Conservation (phyloP, 202 grass and related monocot species). For the Zoysia matrella region DNA sequence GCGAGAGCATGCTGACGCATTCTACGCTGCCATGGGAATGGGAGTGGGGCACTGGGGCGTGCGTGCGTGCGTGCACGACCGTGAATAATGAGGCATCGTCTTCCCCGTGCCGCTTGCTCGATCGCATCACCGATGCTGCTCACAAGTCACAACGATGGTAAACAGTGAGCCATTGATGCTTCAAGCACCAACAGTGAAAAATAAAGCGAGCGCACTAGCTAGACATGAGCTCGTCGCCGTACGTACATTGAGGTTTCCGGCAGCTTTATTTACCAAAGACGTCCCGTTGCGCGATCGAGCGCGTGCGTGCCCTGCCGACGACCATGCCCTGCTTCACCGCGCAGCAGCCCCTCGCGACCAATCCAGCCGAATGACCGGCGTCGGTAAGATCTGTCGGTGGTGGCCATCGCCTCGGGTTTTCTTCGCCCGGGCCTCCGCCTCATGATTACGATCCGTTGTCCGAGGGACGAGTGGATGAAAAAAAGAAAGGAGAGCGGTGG, state of each 20-base stretch:
- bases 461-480: neutral
- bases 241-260: neutral
- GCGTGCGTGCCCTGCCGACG: constrained; percentile 18
- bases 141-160: neutral
- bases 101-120: constrained; percentile 17
- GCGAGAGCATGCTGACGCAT: constrained; percentile 13
- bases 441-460: constrained; percentile 40
- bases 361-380: neutral
- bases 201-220: constrained; percentile 35
- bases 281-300: neutral
- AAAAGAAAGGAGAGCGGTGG: neutral
- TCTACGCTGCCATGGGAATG: constrained; percentile 25
- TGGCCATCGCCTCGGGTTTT: neutral
- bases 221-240: neutral
- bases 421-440: constrained; percentile 11
- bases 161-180: constrained; percentile 25
- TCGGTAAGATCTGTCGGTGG: constrained; percentile 48
- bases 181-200: constrained; percentile 16
- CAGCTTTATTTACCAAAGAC: constrained; percentile 25
- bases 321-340: neutral
- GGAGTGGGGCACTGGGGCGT: neutral
- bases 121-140: neutral
- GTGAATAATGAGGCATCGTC: constrained; percentile 39
- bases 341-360: neutral
- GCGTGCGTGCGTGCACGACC: constrained; percentile 16